Base-by-base conservation (phyloP, 139 green algal genomes). In the Chlamydomonas schloesseri region DNA sequence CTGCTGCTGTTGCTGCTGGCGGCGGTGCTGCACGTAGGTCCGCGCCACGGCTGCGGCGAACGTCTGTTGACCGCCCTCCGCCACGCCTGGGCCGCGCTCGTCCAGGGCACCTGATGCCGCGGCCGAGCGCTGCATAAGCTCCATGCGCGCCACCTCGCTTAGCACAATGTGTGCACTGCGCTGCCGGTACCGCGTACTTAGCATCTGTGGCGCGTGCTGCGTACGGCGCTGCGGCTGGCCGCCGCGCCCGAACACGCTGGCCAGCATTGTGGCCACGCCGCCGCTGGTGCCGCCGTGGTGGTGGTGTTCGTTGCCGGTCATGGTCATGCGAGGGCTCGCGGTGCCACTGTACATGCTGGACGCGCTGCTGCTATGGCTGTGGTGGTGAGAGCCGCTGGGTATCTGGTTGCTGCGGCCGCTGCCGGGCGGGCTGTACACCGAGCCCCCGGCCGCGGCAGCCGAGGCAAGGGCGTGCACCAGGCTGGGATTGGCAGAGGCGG, bases 311-410 rank as follows among this genome's bases (percentile, higher is more conserved):
- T 9, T 34, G 33, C 33, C 33, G 33, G 31, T 50, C 68, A 73
- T 47, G 34, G 33, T 75, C 21, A 76, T 70, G 21, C 70, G 65
- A 23, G 79, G 79, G 47, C 79, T 85, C 55, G 79, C 79, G 1
- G 46, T 85, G 42, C 79, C 79, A 47, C 65, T 77, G 79, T 85
- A 85, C 31, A 85, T 76, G 47, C 65, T 77, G 21, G 67, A 77
- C 0, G 47, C 79, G 47, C 79, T 85, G 68, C 79, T 85, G 79
- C 67, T 85, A 26, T 50, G 58, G 47, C 79, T 85, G 29, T 36
- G 67, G 26, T 50, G 11, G 29, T 9, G 18, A 17, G 37, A 5
- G 5, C 3, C 58, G 20, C 50, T 34, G 1, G 4, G 33, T 6
- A 26, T 28, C 37, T 29, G 64, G 29, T 29, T 10, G 46, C 46